These are phyloP conservation scores for Discostella pseudostelligera DNA, from an alignment of 108 stramenopile species.

Conservation along the genomic window DNA sequence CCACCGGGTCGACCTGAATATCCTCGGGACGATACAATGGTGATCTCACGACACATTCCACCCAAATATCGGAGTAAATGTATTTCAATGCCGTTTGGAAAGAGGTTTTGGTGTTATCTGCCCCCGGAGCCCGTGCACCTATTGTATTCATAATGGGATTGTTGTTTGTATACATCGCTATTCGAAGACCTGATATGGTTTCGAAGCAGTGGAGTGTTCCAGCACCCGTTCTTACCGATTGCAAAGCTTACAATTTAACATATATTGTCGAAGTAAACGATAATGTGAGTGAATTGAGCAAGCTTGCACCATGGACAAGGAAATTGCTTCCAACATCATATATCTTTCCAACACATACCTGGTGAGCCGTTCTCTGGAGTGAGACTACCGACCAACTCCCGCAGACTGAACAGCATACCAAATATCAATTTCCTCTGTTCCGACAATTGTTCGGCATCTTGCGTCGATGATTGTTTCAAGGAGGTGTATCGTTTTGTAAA, in stretches of 20 bases:
- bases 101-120: conserved; percentile 42
- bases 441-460: conserved; percentile 66
- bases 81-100: conserved; percentile 70
- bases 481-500: conserved; percentile 79
- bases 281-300: too few relatives aligned
- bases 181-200: conserved; percentile 76
- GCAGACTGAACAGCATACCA: conserved; percentile 87
- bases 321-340: not conserved
- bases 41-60: conserved; percentile 77
- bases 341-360: conserved; percentile 21
- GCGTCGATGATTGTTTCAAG: conserved; percentile 21
- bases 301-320: too few relatives aligned
- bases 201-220: conserved; percentile 80
- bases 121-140: conserved; percentile 26
- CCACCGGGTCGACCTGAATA: conserved; percentile 41
- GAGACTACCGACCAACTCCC: conserved; percentile 74
- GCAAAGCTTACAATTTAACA: conserved; percentile 43
- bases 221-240: conserved; percentile 80
- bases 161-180: conserved; percentile 79
- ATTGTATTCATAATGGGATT: conserved; percentile 46
- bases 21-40: conserved; percentile 74
- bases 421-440: conserved; percentile 89
- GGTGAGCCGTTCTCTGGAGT: conserved; percentile 52
- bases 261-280: too few relatives aligned
- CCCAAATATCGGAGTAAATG: conserved; percentile 87